phyloP scores from a whole-genome alignment of 306 rosid species.

The Pyrus betulifolia region DNA sequence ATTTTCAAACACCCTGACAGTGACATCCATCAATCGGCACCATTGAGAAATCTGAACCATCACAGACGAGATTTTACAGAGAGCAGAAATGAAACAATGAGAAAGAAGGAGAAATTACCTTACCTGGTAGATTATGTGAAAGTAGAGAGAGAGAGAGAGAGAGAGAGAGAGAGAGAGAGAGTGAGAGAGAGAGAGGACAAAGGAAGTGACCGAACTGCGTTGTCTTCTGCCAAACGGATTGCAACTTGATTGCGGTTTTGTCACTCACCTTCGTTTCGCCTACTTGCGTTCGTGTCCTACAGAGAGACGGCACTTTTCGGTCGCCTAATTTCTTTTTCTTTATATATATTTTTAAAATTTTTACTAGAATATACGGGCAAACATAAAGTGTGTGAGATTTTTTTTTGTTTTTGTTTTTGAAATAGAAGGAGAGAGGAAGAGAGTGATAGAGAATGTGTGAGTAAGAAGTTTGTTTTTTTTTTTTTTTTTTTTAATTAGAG shows the following conservation, averaged over 20 bases:
- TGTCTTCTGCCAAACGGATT: background rate
- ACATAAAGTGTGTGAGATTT: too few species aligned
- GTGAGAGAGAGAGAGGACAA: background rate
- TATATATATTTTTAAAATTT: too few species aligned
- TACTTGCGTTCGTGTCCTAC: background rate
- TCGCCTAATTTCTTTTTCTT: too few species aligned
- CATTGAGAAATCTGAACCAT: background rate
- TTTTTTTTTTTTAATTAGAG: too few species aligned
- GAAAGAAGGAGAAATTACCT: conserved; percentile 1
- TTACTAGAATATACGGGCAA: too few species aligned
- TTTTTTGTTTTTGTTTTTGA: too few species aligned
- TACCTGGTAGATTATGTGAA: conserved; percentile 13
- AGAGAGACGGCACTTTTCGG: background rate
- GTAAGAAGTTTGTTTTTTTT: too few species aligned
- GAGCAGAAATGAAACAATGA: background rate
- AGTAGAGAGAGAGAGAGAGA: background rate
- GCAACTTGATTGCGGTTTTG: background rate
- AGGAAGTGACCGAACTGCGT: background rate
- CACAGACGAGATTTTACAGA: background rate
- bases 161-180: background rate
- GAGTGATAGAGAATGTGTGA: too few species aligned
- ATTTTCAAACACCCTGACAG: background rate
- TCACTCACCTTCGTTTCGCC: background rate
- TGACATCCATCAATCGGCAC: background rate
- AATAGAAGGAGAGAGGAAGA: too few species aligned